Percentiles rank a stretch among this genome's conserved stretches.
phyloP scores from a whole-genome alignment of 306 rosid genomes.

The Boehmeria nivea region DNA sequence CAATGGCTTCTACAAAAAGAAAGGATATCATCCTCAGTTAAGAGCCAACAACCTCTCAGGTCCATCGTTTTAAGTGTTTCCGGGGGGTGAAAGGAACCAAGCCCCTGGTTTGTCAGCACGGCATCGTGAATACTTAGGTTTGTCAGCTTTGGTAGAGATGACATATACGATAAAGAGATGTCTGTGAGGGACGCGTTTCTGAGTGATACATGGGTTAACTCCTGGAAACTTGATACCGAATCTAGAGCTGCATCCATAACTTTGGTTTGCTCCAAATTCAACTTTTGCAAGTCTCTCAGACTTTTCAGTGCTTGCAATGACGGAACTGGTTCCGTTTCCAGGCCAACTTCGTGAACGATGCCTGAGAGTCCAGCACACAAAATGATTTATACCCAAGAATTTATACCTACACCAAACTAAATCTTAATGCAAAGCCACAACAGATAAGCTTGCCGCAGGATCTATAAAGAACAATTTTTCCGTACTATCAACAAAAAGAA shows the following conservation, averaged over 20 bases:
- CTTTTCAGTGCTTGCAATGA: slow-evolving; percentile 45
- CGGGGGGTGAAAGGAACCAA: slow-evolving; percentile 51
- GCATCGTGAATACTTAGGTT: slow-evolving; percentile 59
- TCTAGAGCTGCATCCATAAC: slow-evolving; percentile 49
- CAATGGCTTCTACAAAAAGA: slow-evolving; percentile 60
- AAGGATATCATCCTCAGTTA: slow-evolving; percentile 43
- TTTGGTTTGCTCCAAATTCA: slow-evolving; percentile 64
- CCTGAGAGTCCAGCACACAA: slow-evolving; percentile 39
- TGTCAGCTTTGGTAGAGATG: slow-evolving; percentile 61
- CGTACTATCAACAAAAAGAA: too few species aligned
- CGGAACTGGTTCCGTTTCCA: slow-evolving; percentile 23
- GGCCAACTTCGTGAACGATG: slow-evolving; percentile 26
- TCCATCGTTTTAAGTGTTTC: slow-evolving; percentile 50
- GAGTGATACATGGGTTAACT: slow-evolving; percentile 51
- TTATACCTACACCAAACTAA: background rate
- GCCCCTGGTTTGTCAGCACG: slow-evolving; percentile 64
- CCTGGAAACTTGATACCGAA: slow-evolving; percentile 49
- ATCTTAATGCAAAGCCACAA: background rate
- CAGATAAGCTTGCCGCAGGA: background rate
- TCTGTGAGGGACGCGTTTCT: slow-evolving; percentile 60
- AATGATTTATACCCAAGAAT: background rate
- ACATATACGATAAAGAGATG: slow-evolving; percentile 44
- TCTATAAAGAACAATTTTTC: too few species aligned
- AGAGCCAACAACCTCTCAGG: slow-evolving; percentile 88
- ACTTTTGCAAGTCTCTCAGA: slow-evolving; percentile 53